Conservation (phyloP, 2,329 filamentous ascomycete genomes). For the Rachicladosporium sp. region DNA sequence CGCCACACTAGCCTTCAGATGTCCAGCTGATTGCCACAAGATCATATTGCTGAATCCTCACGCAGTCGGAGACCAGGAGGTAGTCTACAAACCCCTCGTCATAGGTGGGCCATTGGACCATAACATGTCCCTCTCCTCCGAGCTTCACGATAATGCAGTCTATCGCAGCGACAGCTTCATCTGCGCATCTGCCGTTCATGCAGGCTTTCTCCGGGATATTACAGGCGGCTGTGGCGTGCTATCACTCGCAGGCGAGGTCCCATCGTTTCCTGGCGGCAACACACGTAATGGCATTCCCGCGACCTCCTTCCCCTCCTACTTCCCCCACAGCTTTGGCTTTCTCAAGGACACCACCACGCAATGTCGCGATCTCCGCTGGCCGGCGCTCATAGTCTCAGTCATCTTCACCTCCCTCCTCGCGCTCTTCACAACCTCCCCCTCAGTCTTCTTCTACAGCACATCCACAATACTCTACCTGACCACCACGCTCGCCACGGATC, state of each 20-base stretch:
- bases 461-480: slow-evolving; percentile 82
- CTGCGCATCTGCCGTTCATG: slow-evolving; percentile 73
- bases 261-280: slow-evolving; percentile 44
- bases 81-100: slow-evolving; percentile 43
- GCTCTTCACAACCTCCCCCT: slow-evolving; percentile 66
- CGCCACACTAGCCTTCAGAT: slow-evolving; percentile 59
- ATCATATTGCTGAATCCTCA: slow-evolving; percentile 57
- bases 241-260: slow-evolving; percentile 55
- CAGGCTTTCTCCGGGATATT: slow-evolving; percentile 59
- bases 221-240: slow-evolving; percentile 75
- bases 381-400: slow-evolving; percentile 66
- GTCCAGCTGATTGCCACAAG: slow-evolving; percentile 58
- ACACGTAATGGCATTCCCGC: slow-evolving; percentile 64
- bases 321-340: slow-evolving; percentile 79
- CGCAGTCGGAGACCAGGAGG: slow-evolving; percentile 57
- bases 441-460: slow-evolving; percentile 71
- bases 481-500: slow-evolving; percentile 79
- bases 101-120: slow-evolving; percentile 38
- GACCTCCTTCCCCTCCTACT: slow-evolving; percentile 71
- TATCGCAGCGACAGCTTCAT: slow-evolving; percentile 88
- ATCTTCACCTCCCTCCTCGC: slow-evolving; percentile 67
- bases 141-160: slow-evolving; percentile 37
- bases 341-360: slow-evolving; percentile 49
- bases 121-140: slow-evolving; percentile 22
- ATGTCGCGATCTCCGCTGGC: slow-evolving; percentile 71